Conservation (phyloP, 768 basidiomycete genomes). For the Kwoniella dejecticola region DNA sequence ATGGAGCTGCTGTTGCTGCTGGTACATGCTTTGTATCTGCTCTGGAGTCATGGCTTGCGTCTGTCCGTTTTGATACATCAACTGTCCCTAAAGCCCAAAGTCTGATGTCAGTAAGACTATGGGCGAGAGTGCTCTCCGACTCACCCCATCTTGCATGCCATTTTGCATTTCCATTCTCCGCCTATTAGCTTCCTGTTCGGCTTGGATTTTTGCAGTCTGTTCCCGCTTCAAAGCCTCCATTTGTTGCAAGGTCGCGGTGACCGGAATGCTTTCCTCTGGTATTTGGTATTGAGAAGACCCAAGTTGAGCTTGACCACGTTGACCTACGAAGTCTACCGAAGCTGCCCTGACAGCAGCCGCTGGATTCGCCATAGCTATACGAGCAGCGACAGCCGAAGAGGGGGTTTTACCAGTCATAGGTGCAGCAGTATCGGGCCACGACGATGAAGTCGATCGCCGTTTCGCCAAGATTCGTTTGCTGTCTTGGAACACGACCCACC, state of each 20-base stretch:
- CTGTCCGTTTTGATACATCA: constrained; percentile 5
- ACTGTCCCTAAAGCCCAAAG: not conserved
- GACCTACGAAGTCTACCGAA: constrained; percentile 11
- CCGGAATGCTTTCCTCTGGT: constrained; percentile 7
- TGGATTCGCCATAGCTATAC: constrained; percentile 26
- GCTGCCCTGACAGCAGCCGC: constrained; percentile 31
- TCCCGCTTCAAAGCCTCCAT: constrained; percentile 25
- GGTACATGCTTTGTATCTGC: constrained; percentile 13
- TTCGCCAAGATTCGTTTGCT: constrained; percentile 8
- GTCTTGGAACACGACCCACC: constrained; percentile 27
- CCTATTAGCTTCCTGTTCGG: constrained; percentile 12
- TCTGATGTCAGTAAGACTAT: not conserved
- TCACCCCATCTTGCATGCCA: constrained; percentile 5
- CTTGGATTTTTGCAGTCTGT: constrained; percentile 27
- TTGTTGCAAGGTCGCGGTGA: constrained; percentile 19
- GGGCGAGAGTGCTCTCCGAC: not conserved
- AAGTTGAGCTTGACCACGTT: constrained; percentile 11
- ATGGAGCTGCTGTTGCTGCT: constrained; percentile 18
- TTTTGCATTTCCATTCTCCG: not conserved
- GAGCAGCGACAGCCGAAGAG: constrained; percentile 33
- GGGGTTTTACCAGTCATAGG: constrained; percentile 9
- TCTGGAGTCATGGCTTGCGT: constrained; percentile 13
- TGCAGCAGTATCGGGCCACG: constrained; percentile 10
- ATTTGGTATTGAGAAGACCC: not conserved
- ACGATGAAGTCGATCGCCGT: not conserved